A percentile compares a stretch with the other conserved stretches of the same genome.
Evolutionary conservation across 495 filamentous ascomycete species (phyloP).

Genomic region (Podospora pseudocomata): DNA sequence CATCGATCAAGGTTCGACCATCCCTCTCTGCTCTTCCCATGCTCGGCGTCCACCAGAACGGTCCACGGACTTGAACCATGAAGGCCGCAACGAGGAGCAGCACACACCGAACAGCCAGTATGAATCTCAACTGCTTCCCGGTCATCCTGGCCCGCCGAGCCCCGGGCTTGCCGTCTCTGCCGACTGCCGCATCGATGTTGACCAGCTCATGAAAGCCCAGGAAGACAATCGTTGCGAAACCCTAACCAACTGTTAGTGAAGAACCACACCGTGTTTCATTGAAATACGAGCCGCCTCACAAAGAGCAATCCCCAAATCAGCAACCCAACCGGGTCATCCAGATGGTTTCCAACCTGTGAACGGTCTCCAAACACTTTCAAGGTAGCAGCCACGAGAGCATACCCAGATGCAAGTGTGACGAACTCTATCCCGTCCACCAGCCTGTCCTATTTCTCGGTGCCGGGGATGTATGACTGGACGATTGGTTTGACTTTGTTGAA

Average conservation of each 20-base stretch:
- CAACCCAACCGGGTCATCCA: not conserved
- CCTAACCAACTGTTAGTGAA: not conserved
- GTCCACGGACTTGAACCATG: not conserved
- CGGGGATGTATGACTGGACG: not conserved
- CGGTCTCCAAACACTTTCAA: not conserved
- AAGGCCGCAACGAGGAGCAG: not conserved
- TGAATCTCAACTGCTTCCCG: not conserved
- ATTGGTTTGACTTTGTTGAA: not conserved
- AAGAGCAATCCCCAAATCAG: not conserved
- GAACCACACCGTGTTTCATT: not conserved
- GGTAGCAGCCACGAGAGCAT: not conserved
- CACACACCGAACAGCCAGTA: not conserved
- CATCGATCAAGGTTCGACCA: not conserved
- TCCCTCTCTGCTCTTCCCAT: not conserved
- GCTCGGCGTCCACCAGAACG: not conserved
- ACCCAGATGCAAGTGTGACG: not conserved
- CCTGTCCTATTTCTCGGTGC: not conserved
- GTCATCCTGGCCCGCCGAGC: not conserved
- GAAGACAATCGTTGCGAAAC: not conserved
- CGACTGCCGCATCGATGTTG: not conserved
- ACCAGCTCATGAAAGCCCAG: not conserved
- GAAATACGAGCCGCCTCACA: not conserved
- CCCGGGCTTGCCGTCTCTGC: not conserved
- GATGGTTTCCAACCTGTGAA: not conserved
- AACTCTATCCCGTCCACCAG: constrained; percentile 2